phyloP scores from a whole-genome alignment of 768 basidiomycete genomes.

The Pleurotus sapidus region DNA sequence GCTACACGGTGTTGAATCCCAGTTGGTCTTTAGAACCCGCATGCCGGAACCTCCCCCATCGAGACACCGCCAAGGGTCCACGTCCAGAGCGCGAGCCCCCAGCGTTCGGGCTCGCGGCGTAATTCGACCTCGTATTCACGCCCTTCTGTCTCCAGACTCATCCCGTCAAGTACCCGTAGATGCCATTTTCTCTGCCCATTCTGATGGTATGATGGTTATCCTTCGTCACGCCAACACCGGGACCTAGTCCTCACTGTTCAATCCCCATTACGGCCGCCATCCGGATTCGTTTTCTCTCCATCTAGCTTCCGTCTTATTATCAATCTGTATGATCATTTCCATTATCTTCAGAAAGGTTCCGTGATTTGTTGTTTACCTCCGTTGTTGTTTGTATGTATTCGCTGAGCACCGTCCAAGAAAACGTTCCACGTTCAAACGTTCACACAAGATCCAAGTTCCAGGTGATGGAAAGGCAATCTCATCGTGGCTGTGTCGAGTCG shows the following conservation, averaged over 20 bases:
- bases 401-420: not conserved
- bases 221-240: constrained; percentile 36
- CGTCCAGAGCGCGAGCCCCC: constrained; percentile 5
- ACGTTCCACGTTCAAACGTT: not conserved
- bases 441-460: not conserved
- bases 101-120: constrained; percentile 4
- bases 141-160: constrained; percentile 1
- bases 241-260: not conserved
- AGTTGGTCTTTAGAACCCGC: constrained; percentile 19
- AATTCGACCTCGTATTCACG: constrained; percentile 8
- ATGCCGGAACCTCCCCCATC: constrained; percentile 28
- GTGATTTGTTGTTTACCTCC: constrained; percentile 5
- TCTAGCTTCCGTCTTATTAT: too few relatives aligned
- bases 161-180: constrained; percentile 57
- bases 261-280: not conserved
- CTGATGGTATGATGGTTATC: constrained; percentile 81
- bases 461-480: constrained; percentile 1
- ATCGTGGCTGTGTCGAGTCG: not conserved
- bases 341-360: too few relatives aligned
- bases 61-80: constrained; percentile 20
- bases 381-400: constrained; percentile 8
- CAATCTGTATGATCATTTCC: too few relatives aligned
- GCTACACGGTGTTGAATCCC: not conserved
- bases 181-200: constrained; percentile 83
- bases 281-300: too few relatives aligned